A percentile compares a stretch with the other conserved stretches of the same genome.
phyloP scores from a whole-genome alignment of 495 filamentous ascomycete species.

The Pseudomonodictys pantanalensis region DNA sequence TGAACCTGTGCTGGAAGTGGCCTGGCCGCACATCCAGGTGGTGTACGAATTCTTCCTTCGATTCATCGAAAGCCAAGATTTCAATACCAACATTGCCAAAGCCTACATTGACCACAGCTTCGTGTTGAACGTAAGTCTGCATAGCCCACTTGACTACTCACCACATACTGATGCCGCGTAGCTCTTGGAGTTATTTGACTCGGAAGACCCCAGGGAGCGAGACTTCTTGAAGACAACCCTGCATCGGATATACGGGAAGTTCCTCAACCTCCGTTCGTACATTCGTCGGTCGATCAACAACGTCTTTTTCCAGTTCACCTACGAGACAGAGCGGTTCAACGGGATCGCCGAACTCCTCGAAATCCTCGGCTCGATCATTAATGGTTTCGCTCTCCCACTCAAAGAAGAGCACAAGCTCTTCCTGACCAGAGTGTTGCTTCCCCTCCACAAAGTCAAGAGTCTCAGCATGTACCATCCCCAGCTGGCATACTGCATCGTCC shows the following conservation, averaged over 20 bases:
- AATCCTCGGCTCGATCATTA: conserved; percentile 98
- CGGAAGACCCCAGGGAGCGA: conserved; percentile 92
- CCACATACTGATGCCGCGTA: conserved; percentile 36
- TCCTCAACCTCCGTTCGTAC: conserved; percentile 94
- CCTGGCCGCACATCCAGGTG: conserved; percentile 99
- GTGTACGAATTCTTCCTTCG: conserved; percentile 99
- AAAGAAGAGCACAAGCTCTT: conserved; percentile 99
- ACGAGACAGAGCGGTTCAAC: conserved; percentile 98
- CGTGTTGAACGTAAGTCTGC: conserved; percentile 70
- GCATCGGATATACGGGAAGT: conserved; percentile 98
- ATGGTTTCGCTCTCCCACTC: conserved; percentile 92
- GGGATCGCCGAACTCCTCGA: conserved; percentile 95
- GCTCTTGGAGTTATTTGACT: conserved; percentile 97
- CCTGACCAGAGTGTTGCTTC: conserved; percentile 86
- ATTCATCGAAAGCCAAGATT: conserved; percentile 99
- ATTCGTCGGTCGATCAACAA: conserved; percentile 99
- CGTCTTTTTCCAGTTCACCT: conserved; percentile 99
- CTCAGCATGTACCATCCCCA: conserved; percentile 99
- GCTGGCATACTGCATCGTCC: conserved; percentile 97
- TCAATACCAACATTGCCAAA: conserved; percentile 99
- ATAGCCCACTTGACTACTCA: background rate
- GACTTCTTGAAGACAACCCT: conserved; percentile 98
- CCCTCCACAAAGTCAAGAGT: conserved; percentile 96
- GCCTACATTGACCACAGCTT: conserved; percentile 97
- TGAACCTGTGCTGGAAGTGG: conserved; percentile 95